These are phyloP conservation scores for Umbilicus rupestris DNA, from an alignment of 164 flowering plant genomes.

Conservation along the genomic window DNA sequence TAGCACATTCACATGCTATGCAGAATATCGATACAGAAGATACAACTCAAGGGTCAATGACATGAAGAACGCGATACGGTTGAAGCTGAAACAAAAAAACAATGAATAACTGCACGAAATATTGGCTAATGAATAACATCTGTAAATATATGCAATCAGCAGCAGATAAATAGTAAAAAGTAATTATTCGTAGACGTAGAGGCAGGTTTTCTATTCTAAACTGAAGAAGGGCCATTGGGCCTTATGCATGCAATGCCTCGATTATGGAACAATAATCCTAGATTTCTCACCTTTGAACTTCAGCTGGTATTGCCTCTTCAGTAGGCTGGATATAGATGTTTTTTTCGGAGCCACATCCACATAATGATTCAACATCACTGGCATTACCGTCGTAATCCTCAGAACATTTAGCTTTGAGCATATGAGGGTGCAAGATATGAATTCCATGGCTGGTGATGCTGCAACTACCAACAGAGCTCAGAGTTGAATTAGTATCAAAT, in stretches of 20 bases:
- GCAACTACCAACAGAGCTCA: slow-evolving; percentile 7
- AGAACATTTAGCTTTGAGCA: not conserved
- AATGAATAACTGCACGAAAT: too few relatives aligned
- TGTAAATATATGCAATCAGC: too few relatives aligned
- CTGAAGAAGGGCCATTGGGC: not conserved
- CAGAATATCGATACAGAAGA: not conserved
- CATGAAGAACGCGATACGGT: not conserved
- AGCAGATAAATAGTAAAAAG: too few relatives aligned
- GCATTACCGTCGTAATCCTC: not conserved
- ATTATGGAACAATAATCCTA: not conserved
- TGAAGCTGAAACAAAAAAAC: not conserved
- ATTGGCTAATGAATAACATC: too few relatives aligned
- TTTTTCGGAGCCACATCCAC: not conserved
- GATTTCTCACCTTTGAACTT: not conserved
- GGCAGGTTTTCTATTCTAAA: not conserved
- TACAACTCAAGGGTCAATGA: not conserved
- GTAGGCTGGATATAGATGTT: not conserved
- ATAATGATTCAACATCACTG: slow-evolving; percentile 1
- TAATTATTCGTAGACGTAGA: too few relatives aligned
- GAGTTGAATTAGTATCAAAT: not conserved
- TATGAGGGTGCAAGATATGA: not conserved
- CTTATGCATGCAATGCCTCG: not conserved
- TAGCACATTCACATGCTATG: not conserved
- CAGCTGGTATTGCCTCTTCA: not conserved
- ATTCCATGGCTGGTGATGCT: not conserved